Evolutionary conservation across 768 basidiomycete species (phyloP).

Genomic region (Russula abietina): DNA sequence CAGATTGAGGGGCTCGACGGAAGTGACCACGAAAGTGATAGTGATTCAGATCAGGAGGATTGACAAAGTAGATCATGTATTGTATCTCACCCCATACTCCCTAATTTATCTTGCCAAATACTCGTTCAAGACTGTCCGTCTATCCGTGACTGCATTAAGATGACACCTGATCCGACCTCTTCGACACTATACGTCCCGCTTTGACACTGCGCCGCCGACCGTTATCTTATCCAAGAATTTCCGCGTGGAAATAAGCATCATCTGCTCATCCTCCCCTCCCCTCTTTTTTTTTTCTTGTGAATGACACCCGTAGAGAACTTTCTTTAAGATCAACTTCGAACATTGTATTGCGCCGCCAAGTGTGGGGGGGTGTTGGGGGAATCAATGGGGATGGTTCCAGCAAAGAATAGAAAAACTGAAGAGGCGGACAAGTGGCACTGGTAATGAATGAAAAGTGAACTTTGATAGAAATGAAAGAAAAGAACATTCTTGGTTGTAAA

Average conservation of each 20-base stretch:
- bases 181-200: not conserved
- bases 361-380: not conserved
- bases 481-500: not conserved
- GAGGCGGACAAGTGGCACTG: too few relatives aligned
- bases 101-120: slow-evolving; percentile 11
- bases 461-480: not conserved
- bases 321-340: not conserved
- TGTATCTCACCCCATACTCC: not conserved
- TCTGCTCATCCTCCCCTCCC: not conserved
- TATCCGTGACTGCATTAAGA: not conserved
- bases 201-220: not conserved
- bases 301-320: slow-evolving; percentile 4
- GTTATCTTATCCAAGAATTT: slow-evolving; percentile 3
- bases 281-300: not conserved
- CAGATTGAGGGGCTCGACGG: slow-evolving; percentile 32
- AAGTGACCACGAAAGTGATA: slow-evolving; percentile 30
- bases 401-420: not conserved
- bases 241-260: not conserved
- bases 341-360: not conserved
- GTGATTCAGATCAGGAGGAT: slow-evolving; percentile 33
- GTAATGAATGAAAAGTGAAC: not conserved
- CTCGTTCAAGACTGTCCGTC: slow-evolving; percentile 8
- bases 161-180: slow-evolving; percentile 16
- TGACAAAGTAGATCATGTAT: slow-evolving; percentile 14
- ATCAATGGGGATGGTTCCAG: too few relatives aligned